Conservation (phyloP, 805 yeast species). For the Candida morakotiae region DNA sequence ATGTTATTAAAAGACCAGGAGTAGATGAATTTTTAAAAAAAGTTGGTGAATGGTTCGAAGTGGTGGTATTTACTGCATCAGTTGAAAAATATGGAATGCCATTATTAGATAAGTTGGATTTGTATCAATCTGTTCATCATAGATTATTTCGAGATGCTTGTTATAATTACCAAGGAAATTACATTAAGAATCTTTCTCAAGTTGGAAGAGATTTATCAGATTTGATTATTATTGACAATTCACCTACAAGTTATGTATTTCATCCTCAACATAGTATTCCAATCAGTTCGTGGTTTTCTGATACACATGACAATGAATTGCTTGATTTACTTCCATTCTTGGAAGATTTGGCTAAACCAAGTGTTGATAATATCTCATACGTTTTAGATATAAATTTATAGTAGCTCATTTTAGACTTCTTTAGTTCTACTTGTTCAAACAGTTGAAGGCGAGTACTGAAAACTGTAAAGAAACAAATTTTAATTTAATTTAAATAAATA, state of each 20-base stretch:
- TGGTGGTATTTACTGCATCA: constrained; percentile 95
- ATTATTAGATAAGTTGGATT: constrained; percentile 79
- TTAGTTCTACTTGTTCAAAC: too few species aligned
- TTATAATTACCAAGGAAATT: constrained; percentile 89
- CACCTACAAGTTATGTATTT: constrained; percentile 96
- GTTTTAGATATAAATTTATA: constrained; percentile 63
- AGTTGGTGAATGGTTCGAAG: constrained; percentile 87
- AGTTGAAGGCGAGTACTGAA: too few species aligned
- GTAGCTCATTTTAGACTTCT: too few species aligned
- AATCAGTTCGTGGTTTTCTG: constrained; percentile 96
- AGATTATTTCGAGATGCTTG: constrained; percentile 93
- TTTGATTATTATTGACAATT: constrained; percentile 87
- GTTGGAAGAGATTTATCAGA: constrained; percentile 89
- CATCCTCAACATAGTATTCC: constrained; percentile 99
- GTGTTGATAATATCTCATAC: constrained; percentile 79
- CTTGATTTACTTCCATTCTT: constrained; percentile 86
- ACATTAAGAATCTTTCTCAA: constrained; percentile 88
- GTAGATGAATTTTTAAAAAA: constrained; percentile 85
- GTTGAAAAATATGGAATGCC: constrained; percentile 97
- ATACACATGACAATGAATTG: constrained; percentile 93
- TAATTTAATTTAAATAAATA: too few species aligned
- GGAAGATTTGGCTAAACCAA: constrained; percentile 69
- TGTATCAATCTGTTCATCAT: constrained; percentile 75
- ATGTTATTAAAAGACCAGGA: constrained; percentile 96
- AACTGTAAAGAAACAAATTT: too few species aligned